Conservation (phyloP, 2,329 filamentous ascomycete species). For the Aspergillus sp. region DNA sequence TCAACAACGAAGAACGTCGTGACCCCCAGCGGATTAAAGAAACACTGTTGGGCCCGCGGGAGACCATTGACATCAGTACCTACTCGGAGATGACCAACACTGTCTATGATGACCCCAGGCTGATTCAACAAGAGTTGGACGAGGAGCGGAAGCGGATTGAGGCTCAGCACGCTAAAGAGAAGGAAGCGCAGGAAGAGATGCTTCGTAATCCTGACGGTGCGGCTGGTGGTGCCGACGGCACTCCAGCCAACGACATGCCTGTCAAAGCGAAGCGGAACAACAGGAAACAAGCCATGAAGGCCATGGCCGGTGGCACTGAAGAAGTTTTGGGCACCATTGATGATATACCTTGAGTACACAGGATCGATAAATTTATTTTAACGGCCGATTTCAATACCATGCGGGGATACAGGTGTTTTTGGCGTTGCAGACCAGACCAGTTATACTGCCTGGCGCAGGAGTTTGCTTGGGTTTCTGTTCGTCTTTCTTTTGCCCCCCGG, state of each 20-base stretch:
- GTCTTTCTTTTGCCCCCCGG: not conserved
- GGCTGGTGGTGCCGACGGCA: constrained; percentile 24
- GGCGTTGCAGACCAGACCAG: constrained; percentile 9
- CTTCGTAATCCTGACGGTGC: constrained; percentile 45
- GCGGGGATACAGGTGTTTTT: constrained; percentile 8
- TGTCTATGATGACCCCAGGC: constrained; percentile 43
- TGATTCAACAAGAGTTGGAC: constrained; percentile 45
- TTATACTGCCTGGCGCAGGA: constrained; percentile 1
- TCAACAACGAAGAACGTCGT: constrained; percentile 61
- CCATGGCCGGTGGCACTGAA: constrained; percentile 39
- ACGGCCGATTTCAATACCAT: constrained; percentile 5
- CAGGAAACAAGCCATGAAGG: constrained; percentile 32
- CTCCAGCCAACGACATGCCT: constrained; percentile 31
- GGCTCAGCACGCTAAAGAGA: constrained; percentile 49
- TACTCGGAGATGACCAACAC: constrained; percentile 51
- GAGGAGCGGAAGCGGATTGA: constrained; percentile 50
- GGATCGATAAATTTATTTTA: constrained; percentile 1
- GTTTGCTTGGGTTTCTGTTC: constrained; percentile 4
- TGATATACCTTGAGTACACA: constrained; percentile 30
- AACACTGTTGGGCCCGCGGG: constrained; percentile 51
- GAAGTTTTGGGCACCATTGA: constrained; percentile 46
- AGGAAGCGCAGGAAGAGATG: constrained; percentile 46
- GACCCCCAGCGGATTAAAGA: constrained; percentile 57
- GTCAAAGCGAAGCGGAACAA: constrained; percentile 33
- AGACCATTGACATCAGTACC: constrained; percentile 46